Percentiles rank a stretch among this genome's conserved stretches.
Evolutionary conservation across 345 rosid species (phyloP).

Genomic region (Aethionema arabicum): DNA sequence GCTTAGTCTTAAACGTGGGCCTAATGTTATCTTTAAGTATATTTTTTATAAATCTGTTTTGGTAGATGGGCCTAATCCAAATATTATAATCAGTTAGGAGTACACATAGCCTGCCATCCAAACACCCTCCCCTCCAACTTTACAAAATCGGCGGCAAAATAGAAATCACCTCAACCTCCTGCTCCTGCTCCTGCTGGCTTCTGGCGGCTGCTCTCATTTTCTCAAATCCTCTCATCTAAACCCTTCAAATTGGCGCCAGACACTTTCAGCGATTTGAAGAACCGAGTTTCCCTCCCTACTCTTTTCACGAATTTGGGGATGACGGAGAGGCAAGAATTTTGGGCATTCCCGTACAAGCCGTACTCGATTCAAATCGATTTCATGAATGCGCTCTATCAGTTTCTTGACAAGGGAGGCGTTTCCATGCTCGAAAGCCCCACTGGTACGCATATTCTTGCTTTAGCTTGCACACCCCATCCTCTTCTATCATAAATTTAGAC

Average conservation of each 20-base stretch:
- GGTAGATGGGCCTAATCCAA: conserved; percentile 2
- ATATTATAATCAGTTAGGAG: background rate
- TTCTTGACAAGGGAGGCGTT: conserved; percentile 76
- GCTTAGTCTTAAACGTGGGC: no score
- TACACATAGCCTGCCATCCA: conserved; percentile 8
- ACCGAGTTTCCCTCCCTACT: background rate
- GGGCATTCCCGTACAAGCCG: conserved; percentile 75
- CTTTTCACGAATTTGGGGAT: background rate
- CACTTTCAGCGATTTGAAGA: background rate
- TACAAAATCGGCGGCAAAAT: conserved; percentile 26
- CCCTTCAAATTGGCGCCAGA: background rate
- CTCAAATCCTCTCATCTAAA: background rate
- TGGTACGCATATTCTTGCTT: conserved; percentile 41
- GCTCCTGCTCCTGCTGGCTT: no score
- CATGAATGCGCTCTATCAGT: conserved; percentile 80
- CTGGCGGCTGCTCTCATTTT: no score
- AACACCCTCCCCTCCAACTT: background rate
- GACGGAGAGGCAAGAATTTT: conserved; percentile 43
- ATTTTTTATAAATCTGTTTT: no score
- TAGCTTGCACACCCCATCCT: background rate
- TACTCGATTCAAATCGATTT: conserved; percentile 81
- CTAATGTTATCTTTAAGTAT: no score
- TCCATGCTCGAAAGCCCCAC: conserved; percentile 99
- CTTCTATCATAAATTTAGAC: background rate
- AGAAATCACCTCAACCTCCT: background rate